phyloP scores from a whole-genome alignment of 306 rosid species.

The Benincasa hispida region DNA sequence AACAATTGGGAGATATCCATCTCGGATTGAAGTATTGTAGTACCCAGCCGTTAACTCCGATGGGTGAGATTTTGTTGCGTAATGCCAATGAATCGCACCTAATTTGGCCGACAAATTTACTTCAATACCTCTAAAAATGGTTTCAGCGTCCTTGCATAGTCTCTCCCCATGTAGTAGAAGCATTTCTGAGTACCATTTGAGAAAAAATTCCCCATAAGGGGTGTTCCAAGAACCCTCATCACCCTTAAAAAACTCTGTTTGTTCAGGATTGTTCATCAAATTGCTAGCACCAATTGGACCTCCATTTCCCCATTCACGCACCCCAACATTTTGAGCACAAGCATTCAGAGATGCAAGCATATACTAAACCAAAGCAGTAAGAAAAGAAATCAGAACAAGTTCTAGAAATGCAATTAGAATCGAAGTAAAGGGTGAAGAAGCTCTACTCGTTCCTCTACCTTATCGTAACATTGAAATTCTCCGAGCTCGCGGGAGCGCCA shows the following conservation, averaged over 20 bases:
- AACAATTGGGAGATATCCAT: slow-evolving; percentile 66
- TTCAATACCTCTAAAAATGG: slow-evolving; percentile 62
- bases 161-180: slow-evolving; percentile 77
- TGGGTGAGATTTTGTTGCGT: slow-evolving; percentile 51
- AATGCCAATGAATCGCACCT: slow-evolving; percentile 70
- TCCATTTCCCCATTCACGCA: slow-evolving; percentile 68
- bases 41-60: slow-evolving; percentile 86
- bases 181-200: slow-evolving; percentile 80
- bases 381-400: slow-evolving; percentile 6
- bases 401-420: not conserved
- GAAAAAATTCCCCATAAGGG: slow-evolving; percentile 60
- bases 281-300: slow-evolving; percentile 53
- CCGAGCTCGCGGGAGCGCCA: slow-evolving; percentile 46
- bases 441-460: slow-evolving; percentile 32
- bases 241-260: slow-evolving; percentile 36
- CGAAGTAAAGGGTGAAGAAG: not conserved
- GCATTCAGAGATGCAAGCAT: slow-evolving; percentile 79
- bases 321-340: slow-evolving; percentile 55
- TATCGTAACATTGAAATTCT: slow-evolving; percentile 89
- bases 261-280: slow-evolving; percentile 38
- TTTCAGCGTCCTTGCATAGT: slow-evolving; percentile 67
- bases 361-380: slow-evolving; percentile 29
- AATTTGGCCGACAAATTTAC: slow-evolving; percentile 50
- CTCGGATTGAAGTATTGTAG: slow-evolving; percentile 49
- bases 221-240: slow-evolving; percentile 51